phyloP scores from a whole-genome alignment of 805 yeast species.

The Torulaspora microellipsoides region DNA sequence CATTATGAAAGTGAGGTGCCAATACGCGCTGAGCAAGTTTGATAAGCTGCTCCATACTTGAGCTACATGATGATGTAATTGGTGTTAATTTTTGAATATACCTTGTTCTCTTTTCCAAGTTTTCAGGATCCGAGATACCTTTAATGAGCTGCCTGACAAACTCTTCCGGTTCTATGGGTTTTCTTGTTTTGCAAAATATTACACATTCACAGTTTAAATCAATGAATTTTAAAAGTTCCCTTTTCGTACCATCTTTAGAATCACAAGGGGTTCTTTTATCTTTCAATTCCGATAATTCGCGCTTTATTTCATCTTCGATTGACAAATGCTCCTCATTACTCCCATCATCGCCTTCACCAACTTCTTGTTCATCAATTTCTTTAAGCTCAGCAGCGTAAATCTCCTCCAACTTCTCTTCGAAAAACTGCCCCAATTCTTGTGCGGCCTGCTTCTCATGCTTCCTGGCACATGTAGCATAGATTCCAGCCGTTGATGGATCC shows the following conservation, averaged over 20 bases:
- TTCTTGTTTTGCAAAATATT: slow-evolving; percentile 73
- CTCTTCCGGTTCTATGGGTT: slow-evolving; percentile 72
- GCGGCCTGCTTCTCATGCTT: slow-evolving; percentile 73
- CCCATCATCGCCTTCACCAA: slow-evolving; percentile 19
- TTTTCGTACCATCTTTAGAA: slow-evolving; percentile 36
- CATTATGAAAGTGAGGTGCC: slow-evolving; percentile 60
- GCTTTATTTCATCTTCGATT: slow-evolving; percentile 71
- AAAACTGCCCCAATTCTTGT: slow-evolving; percentile 60
- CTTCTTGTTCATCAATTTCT: slow-evolving; percentile 19
- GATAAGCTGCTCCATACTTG: slow-evolving; percentile 62
- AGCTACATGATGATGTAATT: slow-evolving; percentile 66
- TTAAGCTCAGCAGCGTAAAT: slow-evolving; percentile 38
- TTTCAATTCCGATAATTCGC: slow-evolving; percentile 65
- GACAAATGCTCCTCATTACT: slow-evolving; percentile 43
- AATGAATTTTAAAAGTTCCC: slow-evolving; percentile 51
- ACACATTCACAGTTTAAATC: slow-evolving; percentile 77
- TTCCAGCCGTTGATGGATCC: slow-evolving; percentile 83
- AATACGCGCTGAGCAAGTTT: slow-evolving; percentile 58
- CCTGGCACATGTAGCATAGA: slow-evolving; percentile 85
- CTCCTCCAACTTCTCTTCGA: slow-evolving; percentile 50
- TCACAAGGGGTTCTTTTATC: slow-evolving; percentile 33
- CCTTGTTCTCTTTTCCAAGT: slow-evolving; percentile 51
- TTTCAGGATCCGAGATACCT: slow-evolving; percentile 47
- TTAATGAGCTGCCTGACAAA: slow-evolving; percentile 62
- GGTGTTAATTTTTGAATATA: slow-evolving; percentile 81